Percentiles rank a stretch among this genome's conserved stretches.
Conservation (phyloP, 2,329 filamentous ascomycete genomes). For the Sporothrix euskadiensis region DNA sequence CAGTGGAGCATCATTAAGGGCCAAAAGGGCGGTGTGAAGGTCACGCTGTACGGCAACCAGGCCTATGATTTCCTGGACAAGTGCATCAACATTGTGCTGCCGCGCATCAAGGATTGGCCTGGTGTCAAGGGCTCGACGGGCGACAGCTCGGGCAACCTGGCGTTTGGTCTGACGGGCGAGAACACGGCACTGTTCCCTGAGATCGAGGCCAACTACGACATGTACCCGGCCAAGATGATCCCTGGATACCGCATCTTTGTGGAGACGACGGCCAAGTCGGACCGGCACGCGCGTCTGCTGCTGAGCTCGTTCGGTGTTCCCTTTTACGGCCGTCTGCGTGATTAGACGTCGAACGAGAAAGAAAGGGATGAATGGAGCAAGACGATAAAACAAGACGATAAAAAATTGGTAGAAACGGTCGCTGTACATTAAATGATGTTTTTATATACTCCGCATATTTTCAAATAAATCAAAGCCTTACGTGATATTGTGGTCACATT, state of each 20-base stretch:
- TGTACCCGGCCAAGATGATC: conserved; percentile 70
- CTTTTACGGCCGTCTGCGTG: conserved; percentile 62
- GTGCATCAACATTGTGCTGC: conserved; percentile 84
- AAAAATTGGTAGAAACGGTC: neutral
- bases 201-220: conserved; percentile 80
- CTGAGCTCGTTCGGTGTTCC: conserved; percentile 72
- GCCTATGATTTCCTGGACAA: conserved; percentile 92
- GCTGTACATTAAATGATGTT: conserved; percentile 10
- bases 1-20: conserved; percentile 74
- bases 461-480: conserved; percentile 8
- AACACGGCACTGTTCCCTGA: conserved; percentile 86
- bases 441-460: conserved; percentile 20
- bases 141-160: conserved; percentile 84
- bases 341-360: conserved; percentile 29
- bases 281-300: conserved; percentile 79
- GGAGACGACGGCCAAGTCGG: conserved; percentile 80
- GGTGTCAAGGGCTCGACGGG: conserved; percentile 69
- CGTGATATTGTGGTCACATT: neutral
- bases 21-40: conserved; percentile 73
- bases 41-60: conserved; percentile 72
- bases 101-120: conserved; percentile 93
- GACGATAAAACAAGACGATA: neutral
- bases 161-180: conserved; percentile 74
- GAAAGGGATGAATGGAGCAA: neutral
- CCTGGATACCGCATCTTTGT: conserved; percentile 82